Evolutionary conservation across 805 yeast genomes (phyloP), one percentile per base, ranked within the genome.

Genomic region (Debaryomyces prosopidis): DNA sequence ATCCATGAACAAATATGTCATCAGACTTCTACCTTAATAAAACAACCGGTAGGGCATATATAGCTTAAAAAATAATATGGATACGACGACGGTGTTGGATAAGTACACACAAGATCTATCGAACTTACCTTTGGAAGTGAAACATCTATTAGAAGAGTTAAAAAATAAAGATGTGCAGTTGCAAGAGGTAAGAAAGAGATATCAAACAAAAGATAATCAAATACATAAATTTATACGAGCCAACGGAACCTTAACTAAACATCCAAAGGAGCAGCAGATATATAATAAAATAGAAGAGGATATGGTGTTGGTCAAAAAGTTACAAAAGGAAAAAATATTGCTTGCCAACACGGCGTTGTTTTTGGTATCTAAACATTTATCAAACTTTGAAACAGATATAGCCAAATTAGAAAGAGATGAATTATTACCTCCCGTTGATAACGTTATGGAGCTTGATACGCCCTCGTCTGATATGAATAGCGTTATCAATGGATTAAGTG

Each of bases 71-170:
- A 32, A 32, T 6, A 39, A 34, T 11, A 89, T 89, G 96, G 98
- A 91, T 67, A 91, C 97, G 3, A 90, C 96, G n/a, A 80, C 94
- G 1, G 75, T 73, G 11, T 59, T 72, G 18, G 77, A 71, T 48
- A 71, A 71, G 50, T 71, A 71, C 47, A 71, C 76, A 2, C 84
- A 80, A 59, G 85, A 81, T 52, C 72, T 92, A 36, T 82, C 92
- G 9, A 92, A 91, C 55, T 75, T 94, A 36, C 97, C 97, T 18
- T 83, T 89, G 4, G 99, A 92, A 65, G 77, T 92, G 36, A 84
- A 84, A 43, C 89, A 87, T 57, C 68, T 89, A 31, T 68, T 92
- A 39, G 87, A 87, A 42, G 98, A 94, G 63, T 76, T 92, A 31
- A 77, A 84, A 42, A 77, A 74, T 32, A 80, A 84, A 48, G 98